Evolutionary conservation across 2,329 filamentous ascomycete species (phyloP).

Genomic region (Ustulina deusta): DNA sequence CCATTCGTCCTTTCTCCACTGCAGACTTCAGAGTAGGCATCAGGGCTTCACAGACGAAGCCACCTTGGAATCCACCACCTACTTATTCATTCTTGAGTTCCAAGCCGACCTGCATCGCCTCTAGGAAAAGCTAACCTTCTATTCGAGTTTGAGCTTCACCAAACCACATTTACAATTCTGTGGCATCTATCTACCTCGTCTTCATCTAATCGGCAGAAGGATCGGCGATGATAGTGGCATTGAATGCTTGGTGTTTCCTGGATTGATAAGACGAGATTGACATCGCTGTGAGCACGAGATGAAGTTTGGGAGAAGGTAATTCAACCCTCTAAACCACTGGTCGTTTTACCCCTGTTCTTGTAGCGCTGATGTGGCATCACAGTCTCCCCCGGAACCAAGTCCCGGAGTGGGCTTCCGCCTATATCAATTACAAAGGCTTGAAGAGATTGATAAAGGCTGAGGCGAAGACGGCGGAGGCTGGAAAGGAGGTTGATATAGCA

Average conservation of each 20-base stretch:
- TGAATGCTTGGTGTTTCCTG: background rate
- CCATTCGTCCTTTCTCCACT: slow-evolving; percentile 32
- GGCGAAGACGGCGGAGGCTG: slow-evolving; percentile 72
- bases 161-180: background rate
- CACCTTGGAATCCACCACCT: slow-evolving; percentile 18
- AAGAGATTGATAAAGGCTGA: slow-evolving; percentile 96
- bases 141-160: background rate
- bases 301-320: slow-evolving; percentile 74
- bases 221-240: background rate
- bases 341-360: slow-evolving; percentile 18
- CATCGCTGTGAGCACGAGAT: slow-evolving; percentile 53
- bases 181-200: background rate
- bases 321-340: background rate
- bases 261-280: slow-evolving; percentile 16
- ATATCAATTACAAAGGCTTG: slow-evolving; percentile 90
- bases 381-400: slow-evolving; percentile 85
- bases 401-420: slow-evolving; percentile 85
- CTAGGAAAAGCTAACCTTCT: slow-evolving; percentile 17
- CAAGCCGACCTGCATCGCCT: slow-evolving; percentile 1
- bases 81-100: background rate
- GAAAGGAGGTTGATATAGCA: slow-evolving; percentile 86
- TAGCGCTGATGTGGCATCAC: slow-evolving; percentile 39
- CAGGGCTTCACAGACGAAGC: slow-evolving; percentile 22
- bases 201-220: slow-evolving; percentile 6
- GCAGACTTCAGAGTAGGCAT: slow-evolving; percentile 28